Evolutionary conservation across 2,329 filamentous ascomycete genomes (phyloP).

Genomic region (Fusarium tuaranense): DNA sequence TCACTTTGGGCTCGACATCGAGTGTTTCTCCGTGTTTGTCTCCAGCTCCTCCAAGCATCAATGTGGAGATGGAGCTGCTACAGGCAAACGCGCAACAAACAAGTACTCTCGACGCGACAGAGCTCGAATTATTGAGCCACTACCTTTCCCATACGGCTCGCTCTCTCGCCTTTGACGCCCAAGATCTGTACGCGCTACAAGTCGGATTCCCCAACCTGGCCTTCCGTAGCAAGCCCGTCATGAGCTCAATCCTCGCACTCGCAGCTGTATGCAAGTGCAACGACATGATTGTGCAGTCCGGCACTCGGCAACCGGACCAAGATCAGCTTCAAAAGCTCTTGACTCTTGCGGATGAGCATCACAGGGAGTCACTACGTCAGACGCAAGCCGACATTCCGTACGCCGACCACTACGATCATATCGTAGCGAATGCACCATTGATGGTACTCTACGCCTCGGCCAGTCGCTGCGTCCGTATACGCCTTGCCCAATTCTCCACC

Average conservation of each 20-base stretch:
- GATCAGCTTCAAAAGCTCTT: slow-evolving; percentile 31
- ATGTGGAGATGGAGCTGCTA: neutral
- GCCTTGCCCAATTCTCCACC: slow-evolving; percentile 44
- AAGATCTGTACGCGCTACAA: slow-evolving; percentile 55
- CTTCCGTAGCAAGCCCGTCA: slow-evolving; percentile 52
- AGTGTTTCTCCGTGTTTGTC: slow-evolving; percentile 7
- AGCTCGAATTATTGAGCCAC: slow-evolving; percentile 54
- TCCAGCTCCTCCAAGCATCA: neutral
- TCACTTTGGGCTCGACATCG: neutral
- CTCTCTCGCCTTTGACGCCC: slow-evolving; percentile 49
- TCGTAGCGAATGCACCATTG: slow-evolving; percentile 49
- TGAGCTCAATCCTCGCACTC: slow-evolving; percentile 56
- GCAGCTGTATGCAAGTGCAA: slow-evolving; percentile 55
- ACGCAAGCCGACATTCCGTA: slow-evolving; percentile 49
- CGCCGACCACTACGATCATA: slow-evolving; percentile 44
- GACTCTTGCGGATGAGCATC: slow-evolving; percentile 51
- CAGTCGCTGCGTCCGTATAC: slow-evolving; percentile 52
- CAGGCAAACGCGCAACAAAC: neutral
- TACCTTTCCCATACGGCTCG: slow-evolving; percentile 56
- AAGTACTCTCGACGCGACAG: slow-evolving; percentile 37
- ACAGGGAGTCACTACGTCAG: slow-evolving; percentile 52
- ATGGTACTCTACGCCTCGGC: slow-evolving; percentile 57
- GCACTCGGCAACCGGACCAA: neutral
- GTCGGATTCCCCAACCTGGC: slow-evolving; percentile 57
- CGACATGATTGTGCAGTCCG: slow-evolving; percentile 40